Evolutionary conservation across 1,139 yeast species (phyloP), one percentile per base, ranked within the genome.

Genomic region (Chernovozyma aurita): DNA sequence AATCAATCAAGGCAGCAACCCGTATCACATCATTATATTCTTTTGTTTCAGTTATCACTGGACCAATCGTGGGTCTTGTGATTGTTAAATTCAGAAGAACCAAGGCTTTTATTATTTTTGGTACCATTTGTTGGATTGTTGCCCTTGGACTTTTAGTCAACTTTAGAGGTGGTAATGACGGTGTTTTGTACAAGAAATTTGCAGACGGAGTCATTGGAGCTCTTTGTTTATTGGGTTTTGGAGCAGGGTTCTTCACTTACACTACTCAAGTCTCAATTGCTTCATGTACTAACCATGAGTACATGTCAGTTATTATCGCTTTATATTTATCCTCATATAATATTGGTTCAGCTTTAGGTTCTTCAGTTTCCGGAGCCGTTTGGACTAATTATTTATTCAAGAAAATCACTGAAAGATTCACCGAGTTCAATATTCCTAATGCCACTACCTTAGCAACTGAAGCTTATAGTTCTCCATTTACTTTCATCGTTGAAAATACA

Each of bases 1-100:
- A 78, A 44, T 63, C 79, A 13, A 57, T 65, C 33, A 66, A 62
- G 36, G 76, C 86, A 5, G 87, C 90, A 12, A 76, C 82, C 11
- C 70, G 87, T 57, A 81, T 83, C 49, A 62, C 77, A 3, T 71
- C 80, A 2, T 59, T 82, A 36, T 76, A 76, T 51, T 73, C 85
- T 12, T 82, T 83, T 47, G 85, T 78, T 18, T 71, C 84, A 3
- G 80, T 76, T 25, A 70, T 81, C 31, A 70, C 76, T 35, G 83
- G 86, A 28, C 73, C 83, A 8, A 42, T 78, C 13, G 59, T 81
- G 29, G 85, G 88, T 8, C 49, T 80, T 12, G 47, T 75, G 16
- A 66, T 82, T 34, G 75, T 70, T 17, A 57, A 63, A 41, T 61
- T 72, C 39, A 66, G 77, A 50, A 70, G 78, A 48, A 58, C 79